Evolutionary conservation across 164 flowering plant species (phyloP), one percentile per base, ranked within the genome.

Genomic region (Hamamelis virginiana): DNA sequence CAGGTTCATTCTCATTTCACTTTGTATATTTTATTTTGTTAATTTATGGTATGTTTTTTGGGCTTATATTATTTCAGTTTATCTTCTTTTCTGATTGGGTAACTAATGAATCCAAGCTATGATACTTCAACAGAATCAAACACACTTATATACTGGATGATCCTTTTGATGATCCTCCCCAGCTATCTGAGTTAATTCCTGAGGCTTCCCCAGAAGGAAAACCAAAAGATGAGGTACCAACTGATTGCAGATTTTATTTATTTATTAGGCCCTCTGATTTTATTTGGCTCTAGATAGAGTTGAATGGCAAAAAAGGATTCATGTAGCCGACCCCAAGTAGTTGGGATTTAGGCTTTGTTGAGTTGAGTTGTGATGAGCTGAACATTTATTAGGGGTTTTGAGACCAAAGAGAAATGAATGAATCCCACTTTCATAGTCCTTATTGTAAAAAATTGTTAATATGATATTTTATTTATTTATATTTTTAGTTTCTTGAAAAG

Each of bases 111-210:
- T 45, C 25, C 51, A n/a, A n/a, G 10, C 45, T 69, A 51, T 9
- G 43, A 16, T 70, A 38, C 52, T 69, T 72, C 21, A 56, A 70
- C 88, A 94, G 98, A 67, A 86, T 95, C 62, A 95, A 91, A 53
- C 99, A 95, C 77, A 91, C 96, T 0, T 91, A 95, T 67, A 81
- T 92, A 47, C 79, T 95, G 59, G 91, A 91, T 64, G 99, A 95
- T 81, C 99, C 98, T 69, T 92, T 91, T 75, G 99, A 91, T 60
- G 99, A 95, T 82, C 98, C 98, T 72, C 67, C 91, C 0, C 86
- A 87, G 76, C 82, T 95, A 10, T 74, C 83, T 61, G 96, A 83
- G 65, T 74, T 88, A 47, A 85, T 95, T 75, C 96, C 98, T 15
- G 92, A 84, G 58, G 89, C 91, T 58, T 95, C 98, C 16, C 98